Evolutionary conservation across 345 rosid genomes (phyloP).

Genomic region (Citrus inodora): DNA sequence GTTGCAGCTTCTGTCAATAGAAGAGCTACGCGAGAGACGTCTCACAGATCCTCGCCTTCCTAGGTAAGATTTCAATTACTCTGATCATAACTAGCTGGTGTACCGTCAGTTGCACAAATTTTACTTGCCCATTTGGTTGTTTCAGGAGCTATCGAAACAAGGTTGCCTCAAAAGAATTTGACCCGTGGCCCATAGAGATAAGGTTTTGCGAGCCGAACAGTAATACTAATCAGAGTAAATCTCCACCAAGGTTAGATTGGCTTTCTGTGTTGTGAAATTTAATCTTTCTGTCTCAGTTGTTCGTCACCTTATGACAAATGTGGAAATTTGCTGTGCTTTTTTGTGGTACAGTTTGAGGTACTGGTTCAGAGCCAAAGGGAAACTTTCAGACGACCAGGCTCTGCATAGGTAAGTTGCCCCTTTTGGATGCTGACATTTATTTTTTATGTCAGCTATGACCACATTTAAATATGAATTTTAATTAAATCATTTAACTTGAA

Average conservation of each 20-base stretch:
- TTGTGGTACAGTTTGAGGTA: slow-evolving; percentile 60
- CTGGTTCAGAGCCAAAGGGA: slow-evolving; percentile 96
- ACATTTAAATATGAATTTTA: neutral
- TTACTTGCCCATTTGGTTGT: slow-evolving; percentile 19
- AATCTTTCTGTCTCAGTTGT: neutral
- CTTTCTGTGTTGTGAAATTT: slow-evolving; percentile 8
- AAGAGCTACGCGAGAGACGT: slow-evolving; percentile 76
- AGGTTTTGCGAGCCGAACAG: slow-evolving; percentile 81
- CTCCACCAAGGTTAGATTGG: slow-evolving; percentile 70
- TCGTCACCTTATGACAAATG: neutral
- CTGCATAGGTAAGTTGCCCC: slow-evolving; percentile 67
- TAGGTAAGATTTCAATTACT: slow-evolving; percentile 41
- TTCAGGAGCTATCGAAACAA: slow-evolving; percentile 89
- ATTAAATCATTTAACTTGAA: neutral
- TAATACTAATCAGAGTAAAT: slow-evolving; percentile 68
- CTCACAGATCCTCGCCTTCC: slow-evolving; percentile 86
- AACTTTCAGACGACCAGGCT: slow-evolving; percentile 93
- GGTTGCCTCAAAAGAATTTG: slow-evolving; percentile 57
- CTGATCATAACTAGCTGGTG: neutral
- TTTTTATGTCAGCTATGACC: neutral
- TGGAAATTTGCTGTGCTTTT: neutral
- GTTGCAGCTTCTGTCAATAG: slow-evolving; percentile 82
- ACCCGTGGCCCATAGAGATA: slow-evolving; percentile 97
- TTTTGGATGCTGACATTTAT: slow-evolving; percentile 7
- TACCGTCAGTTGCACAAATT: neutral